Conservation (phyloP, 192 early-diverging fungal genomes). For the Backusella tarrabulga region DNA sequence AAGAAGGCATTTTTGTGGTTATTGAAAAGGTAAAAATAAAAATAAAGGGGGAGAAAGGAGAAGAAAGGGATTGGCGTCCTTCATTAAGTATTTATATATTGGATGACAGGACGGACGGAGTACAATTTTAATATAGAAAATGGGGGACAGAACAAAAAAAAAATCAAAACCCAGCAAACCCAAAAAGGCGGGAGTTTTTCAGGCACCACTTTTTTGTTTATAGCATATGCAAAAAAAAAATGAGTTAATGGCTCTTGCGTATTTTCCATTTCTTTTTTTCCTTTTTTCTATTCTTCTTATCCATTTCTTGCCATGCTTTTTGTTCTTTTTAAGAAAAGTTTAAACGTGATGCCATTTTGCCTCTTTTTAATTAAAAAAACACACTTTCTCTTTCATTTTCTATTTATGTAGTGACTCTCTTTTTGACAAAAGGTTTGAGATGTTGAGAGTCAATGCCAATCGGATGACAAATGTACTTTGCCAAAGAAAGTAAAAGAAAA, state of each 20-base stretch:
- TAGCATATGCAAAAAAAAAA: background rate
- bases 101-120: background rate
- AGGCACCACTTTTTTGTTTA: constrained; percentile 10
- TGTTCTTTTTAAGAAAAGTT: background rate
- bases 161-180: background rate
- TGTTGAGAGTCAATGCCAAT: constrained; percentile 2
- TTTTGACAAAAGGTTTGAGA: background rate
- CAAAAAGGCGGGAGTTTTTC: constrained; percentile 10
- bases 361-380: background rate
- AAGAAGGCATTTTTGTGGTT: background rate
- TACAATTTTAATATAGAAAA: background rate
- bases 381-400: background rate
- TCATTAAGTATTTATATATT: background rate
- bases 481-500: background rate
- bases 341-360: background rate
- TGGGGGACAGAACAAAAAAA: background rate
- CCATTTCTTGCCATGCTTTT: background rate
- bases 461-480: background rate
- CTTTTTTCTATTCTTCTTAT: background rate
- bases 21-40: background rate
- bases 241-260: background rate
- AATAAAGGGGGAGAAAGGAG: background rate
- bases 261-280: background rate
- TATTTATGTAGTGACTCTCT: background rate
- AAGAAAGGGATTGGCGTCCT: background rate